Conservation (phyloP, 108 stramenopile species). For the Stephanodiscus triporus region DNA sequence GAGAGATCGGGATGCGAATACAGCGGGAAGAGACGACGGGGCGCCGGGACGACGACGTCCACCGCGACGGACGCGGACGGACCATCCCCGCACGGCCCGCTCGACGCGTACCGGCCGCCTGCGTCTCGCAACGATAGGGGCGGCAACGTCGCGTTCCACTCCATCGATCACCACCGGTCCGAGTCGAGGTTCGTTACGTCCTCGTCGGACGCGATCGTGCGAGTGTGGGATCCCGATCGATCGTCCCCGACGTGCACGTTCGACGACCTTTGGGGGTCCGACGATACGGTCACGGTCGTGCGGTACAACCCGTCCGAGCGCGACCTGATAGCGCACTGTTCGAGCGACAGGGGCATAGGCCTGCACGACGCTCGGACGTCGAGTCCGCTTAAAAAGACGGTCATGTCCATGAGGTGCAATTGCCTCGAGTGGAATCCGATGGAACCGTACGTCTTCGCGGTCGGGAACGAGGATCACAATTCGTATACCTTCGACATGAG, state of each 20-base stretch:
- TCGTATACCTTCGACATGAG: constrained; percentile 98
- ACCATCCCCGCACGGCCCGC: no score
- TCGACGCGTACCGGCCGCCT: neutral
- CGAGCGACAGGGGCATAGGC: constrained; percentile 90
- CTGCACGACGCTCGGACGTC: constrained; percentile 91
- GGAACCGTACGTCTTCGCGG: constrained; percentile 98
- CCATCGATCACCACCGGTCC: constrained; percentile 95
- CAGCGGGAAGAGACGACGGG: no score
- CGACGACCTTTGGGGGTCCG: constrained; percentile 89
- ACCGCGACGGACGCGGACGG: no score
- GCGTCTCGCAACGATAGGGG: neutral
- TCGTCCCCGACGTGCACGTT: constrained; percentile 81
- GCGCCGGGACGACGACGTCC: no score
- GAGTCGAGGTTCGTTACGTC: constrained; percentile 87
- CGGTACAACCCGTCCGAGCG: constrained; percentile 96
- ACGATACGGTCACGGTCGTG: constrained; percentile 90
- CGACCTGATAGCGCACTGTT: constrained; percentile 89
- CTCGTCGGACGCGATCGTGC: constrained; percentile 82
- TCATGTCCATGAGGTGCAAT: constrained; percentile 92
- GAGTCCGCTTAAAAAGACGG: constrained; percentile 89
- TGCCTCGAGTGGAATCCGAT: constrained; percentile 99
- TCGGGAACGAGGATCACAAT: constrained; percentile 96
- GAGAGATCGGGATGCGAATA: no score
- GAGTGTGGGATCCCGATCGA: constrained; percentile 91
- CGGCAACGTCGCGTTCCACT: constrained; percentile 66